phyloP scores from a whole-genome alignment of 768 basidiomycete genomes.

The Panaeolus cyanescens region DNA sequence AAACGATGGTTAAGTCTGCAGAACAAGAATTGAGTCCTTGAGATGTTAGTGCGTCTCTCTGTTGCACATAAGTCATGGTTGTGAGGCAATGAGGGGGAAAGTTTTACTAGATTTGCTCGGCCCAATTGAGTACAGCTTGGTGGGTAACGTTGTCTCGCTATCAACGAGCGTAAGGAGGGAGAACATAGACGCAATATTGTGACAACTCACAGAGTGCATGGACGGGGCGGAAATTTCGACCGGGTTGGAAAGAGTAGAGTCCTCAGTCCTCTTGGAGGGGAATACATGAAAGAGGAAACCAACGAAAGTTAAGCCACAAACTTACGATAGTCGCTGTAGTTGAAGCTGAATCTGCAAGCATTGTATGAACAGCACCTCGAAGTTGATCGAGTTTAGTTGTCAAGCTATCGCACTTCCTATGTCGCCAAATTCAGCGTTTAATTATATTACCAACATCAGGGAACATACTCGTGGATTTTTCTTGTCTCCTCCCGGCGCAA shows the following conservation, averaged over 20 bases:
- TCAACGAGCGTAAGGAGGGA: not conserved
- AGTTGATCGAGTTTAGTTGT: slow-evolving; percentile 64
- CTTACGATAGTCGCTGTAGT: not conserved
- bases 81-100: too few relatives aligned
- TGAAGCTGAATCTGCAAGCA: slow-evolving; percentile 11
- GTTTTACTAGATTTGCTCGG: slow-evolving; percentile 41
- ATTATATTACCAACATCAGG: not conserved
- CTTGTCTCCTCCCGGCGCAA: slow-evolving; percentile 72
- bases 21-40: too few relatives aligned
- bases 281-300: not conserved
- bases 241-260: too few relatives aligned
- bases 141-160: slow-evolving; percentile 19
- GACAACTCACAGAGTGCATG: slow-evolving; percentile 6
- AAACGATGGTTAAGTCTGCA: too few relatives aligned
- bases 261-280: not conserved
- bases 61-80: too few relatives aligned
- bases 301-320: not conserved
- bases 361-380: slow-evolving; percentile 33
- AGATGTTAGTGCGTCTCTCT: too few relatives aligned
- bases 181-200: not conserved
- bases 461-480: slow-evolving; percentile 64
- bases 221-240: too few relatives aligned
- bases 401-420: slow-evolving; percentile 72
- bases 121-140: slow-evolving; percentile 58
- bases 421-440: not conserved